Evolutionary conservation across 2,329 filamentous ascomycete species (phyloP).

Genomic region (Fusarium citri): DNA sequence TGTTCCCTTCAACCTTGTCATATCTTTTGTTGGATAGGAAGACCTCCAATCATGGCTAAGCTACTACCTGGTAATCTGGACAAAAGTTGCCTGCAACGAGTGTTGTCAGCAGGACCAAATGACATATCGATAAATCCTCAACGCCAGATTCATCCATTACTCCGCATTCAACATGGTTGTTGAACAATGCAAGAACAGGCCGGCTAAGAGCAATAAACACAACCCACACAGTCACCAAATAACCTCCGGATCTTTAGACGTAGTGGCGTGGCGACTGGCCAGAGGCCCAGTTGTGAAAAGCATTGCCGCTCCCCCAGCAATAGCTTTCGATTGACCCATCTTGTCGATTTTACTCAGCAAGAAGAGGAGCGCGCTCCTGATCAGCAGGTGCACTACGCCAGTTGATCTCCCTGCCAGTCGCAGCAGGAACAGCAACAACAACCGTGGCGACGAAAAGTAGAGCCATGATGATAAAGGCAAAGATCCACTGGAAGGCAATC

Average conservation of each 20-base stretch:
- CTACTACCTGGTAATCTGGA: slow-evolving; percentile 8
- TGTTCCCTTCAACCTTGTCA: background rate
- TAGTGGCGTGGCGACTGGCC: background rate
- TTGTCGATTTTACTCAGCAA: slow-evolving; percentile 56
- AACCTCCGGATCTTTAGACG: background rate
- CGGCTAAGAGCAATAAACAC: slow-evolving; percentile 11
- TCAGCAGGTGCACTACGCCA: slow-evolving; percentile 60
- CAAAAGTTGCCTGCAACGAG: slow-evolving; percentile 8
- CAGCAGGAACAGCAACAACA: slow-evolving; percentile 71
- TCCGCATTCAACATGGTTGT: slow-evolving; percentile 23
- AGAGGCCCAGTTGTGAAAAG: background rate
- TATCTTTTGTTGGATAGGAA: background rate
- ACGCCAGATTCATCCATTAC: slow-evolving; percentile 34
- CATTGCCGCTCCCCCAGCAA: background rate
- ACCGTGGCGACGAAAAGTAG: slow-evolving; percentile 77
- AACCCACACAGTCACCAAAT: slow-evolving; percentile 11
- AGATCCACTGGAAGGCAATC: slow-evolving; percentile 91
- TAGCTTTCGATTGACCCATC: background rate
- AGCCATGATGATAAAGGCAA: slow-evolving; percentile 85
- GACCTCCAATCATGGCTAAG: slow-evolving; percentile 28
- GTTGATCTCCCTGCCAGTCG: slow-evolving; percentile 68
- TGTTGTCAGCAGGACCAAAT: slow-evolving; percentile 3
- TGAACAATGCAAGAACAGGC: slow-evolving; percentile 23
- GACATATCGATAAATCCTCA: slow-evolving; percentile 17
- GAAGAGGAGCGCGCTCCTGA: slow-evolving; percentile 70